Conservation (phyloP, 148 eudicot genomes). For the Selenicereus undatus region DNA sequence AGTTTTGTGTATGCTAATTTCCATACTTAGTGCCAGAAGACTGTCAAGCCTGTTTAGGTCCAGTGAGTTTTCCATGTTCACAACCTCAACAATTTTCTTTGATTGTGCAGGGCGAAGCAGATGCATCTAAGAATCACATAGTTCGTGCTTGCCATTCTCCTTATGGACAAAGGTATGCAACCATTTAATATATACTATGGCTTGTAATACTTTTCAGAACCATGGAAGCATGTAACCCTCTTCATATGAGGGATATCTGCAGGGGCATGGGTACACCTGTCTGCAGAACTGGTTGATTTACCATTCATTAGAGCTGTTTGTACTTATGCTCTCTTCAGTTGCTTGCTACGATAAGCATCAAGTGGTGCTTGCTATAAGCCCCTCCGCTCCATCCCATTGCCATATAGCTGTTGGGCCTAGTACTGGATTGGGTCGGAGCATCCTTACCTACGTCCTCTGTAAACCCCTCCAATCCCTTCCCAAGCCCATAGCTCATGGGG, state of each 20-base stretch:
- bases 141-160: slow-evolving; percentile 62
- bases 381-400: too few species aligned
- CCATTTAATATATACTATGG: too few species aligned
- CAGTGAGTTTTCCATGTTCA: neutral
- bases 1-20: neutral
- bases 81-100: neutral
- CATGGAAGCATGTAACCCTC: neutral
- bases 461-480: too few species aligned
- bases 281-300: neutral
- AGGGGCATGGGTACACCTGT: neutral
- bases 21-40: neutral
- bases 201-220: neutral
- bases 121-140: slow-evolving; percentile 57
- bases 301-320: too few species aligned
- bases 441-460: too few species aligned
- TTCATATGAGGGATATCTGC: neutral
- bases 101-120: slow-evolving; percentile 47
- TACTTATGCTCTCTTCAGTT: neutral
- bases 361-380: too few species aligned
- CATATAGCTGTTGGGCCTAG: too few species aligned
- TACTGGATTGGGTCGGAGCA: too few species aligned
- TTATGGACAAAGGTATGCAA: slow-evolving; percentile 65
- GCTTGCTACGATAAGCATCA: too few species aligned
- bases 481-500: too few species aligned
- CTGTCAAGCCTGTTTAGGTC: neutral